Evolutionary conservation across 257 asterid genomes (phyloP), one percentile per base, ranked within the genome.

Genomic region (Rubia yunnanensis): DNA sequence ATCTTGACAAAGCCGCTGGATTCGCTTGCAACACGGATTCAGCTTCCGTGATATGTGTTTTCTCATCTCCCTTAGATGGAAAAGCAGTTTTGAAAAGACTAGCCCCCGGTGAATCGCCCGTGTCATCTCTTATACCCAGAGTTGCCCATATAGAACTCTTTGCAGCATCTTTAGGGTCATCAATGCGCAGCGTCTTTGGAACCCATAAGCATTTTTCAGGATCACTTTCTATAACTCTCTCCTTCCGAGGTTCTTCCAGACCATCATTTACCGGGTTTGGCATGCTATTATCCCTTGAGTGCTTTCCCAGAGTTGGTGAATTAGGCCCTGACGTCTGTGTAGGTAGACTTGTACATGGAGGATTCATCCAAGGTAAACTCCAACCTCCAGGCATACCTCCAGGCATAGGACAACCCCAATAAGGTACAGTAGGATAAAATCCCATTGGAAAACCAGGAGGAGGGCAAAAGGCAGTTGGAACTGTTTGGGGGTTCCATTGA

Each of bases 101-200:
- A 52, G 79, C 72, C 15, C 83, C 63, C 2, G 74, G 71, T 48
- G 85, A 76, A 72, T 81, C 82, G 6, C 22, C 73, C 58, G 60
- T 57, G 14, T 84, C 88, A 7, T 80, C 68, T 69, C 80, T 84
- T 61, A 84, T 85, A 34, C 95, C 95, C 31, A 90, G 65, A 1
- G 88, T 79, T 26, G 82, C 81, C 95, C 94, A 87, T 72, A 87
- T 87, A 30, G 97, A 88, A 73, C 90, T 90, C 83, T 73, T 87
- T 35, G 95, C 86, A 64, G 92, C 88, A 67, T 85, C 90, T 64
- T 68, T 88, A 1, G 90, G 94, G 52, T 86, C 92, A 55, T 78
- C 84, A 27, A 90, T 81, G 52, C 96, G 82, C 75, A 85, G 64
- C 0, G 96, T 85, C 76, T 88, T 91, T 2, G 96, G 98, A 56